Evolutionary conservation across 23 red algal species (phyloP).

Genomic region (Gracilaria vermiculophylla): DNA sequence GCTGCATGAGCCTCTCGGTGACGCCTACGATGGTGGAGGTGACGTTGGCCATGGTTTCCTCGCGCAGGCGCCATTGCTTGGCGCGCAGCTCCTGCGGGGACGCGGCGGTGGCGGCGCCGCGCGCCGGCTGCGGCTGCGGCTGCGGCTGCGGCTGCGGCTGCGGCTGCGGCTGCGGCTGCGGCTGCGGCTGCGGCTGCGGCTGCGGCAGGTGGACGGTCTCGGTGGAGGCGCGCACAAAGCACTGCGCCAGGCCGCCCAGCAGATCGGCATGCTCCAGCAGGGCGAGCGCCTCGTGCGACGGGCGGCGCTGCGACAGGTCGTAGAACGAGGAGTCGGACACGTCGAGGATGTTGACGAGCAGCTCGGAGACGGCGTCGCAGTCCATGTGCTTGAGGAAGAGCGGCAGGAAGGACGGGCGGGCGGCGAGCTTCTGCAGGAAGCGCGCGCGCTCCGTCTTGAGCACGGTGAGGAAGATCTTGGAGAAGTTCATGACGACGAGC

Average conservation of each 20-base stretch:
- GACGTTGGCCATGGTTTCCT: constrained; percentile 69
- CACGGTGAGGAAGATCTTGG: constrained; percentile 62
- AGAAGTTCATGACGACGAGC: constrained; percentile 42
- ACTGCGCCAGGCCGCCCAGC: constrained; percentile 52
- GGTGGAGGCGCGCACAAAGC: constrained; percentile 53
- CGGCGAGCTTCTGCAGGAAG: constrained; percentile 14
- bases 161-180: background rate
- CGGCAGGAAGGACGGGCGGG: constrained; percentile 26
- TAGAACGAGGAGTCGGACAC: background rate
- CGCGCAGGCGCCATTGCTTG: constrained; percentile 57
- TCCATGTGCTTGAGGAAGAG: constrained; percentile 70
- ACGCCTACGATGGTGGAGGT: constrained; percentile 44
- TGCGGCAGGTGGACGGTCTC: background rate
- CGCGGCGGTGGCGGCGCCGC: background rate
- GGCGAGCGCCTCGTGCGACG: constrained; percentile 33
- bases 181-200: background rate
- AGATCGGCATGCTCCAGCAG: constrained; percentile 38
- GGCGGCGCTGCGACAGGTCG: background rate
- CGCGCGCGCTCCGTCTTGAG: constrained; percentile 29
- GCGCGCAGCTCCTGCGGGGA: background rate
- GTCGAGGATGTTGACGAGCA: constrained; percentile 67
- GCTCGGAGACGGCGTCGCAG: constrained; percentile 50
- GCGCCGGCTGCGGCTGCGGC: background rate
- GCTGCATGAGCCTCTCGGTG: constrained; percentile 43
- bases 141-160: background rate